A percentile compares a stretch with the other conserved stretches of the same genome.
Evolutionary conservation across 306 rosid genomes (phyloP).

Genomic region (Psophocarpus tetragonolobus): DNA sequence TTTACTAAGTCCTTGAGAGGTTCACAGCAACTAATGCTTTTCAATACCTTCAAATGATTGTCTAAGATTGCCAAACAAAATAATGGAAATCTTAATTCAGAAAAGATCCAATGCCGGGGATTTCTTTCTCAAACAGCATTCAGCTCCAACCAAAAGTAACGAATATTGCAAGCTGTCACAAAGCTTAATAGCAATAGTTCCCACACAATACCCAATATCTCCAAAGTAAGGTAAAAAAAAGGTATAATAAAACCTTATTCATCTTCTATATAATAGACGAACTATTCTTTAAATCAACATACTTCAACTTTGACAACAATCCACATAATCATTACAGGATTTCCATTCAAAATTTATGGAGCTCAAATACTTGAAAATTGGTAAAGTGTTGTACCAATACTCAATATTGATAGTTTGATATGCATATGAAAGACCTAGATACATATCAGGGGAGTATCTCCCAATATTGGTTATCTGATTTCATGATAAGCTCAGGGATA

Average conservation of each 20-base stretch:
- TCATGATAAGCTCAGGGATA: not conserved
- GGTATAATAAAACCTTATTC: not conserved
- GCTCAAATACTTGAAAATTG: not conserved
- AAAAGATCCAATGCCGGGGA: not conserved
- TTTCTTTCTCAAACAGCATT: constrained; percentile 8
- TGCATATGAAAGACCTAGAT: not conserved
- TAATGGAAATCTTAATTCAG: not conserved
- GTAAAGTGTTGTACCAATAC: not conserved
- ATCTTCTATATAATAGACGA: not conserved
- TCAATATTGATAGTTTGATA: not conserved
- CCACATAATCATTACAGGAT: not conserved
- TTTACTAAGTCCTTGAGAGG: not conserved
- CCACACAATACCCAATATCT: constrained; percentile 2
- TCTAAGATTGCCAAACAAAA: not conserved
- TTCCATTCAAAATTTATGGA: not conserved
- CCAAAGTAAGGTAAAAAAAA: not conserved
- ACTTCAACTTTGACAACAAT: not conserved
- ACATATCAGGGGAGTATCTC: not conserved
- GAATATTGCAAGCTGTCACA: not conserved
- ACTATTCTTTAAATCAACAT: constrained; percentile 17
- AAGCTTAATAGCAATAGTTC: not conserved
- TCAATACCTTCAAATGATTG: not conserved
- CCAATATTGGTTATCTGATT: not conserved
- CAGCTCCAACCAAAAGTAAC: constrained; percentile 6
- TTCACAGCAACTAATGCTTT: not conserved